Base-by-base conservation (phyloP, 495 filamentous ascomycete species). In the Talaromyces trachyspermus region DNA sequence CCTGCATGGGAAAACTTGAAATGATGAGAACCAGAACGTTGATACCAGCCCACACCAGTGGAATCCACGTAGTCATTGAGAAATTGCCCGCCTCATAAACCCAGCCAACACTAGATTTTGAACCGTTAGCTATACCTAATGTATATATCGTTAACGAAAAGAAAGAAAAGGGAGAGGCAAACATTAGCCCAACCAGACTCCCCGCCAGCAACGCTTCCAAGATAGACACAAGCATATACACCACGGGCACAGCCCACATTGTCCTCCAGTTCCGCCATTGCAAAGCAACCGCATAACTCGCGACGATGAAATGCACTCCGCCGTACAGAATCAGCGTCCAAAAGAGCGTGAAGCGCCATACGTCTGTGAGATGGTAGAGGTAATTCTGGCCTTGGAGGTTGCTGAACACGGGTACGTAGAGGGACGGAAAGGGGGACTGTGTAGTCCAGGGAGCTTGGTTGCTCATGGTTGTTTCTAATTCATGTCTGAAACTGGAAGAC, bases 1-100 rank as follows among this genome's bases (percentile, higher is more conserved):
- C 91, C 56, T 94, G 89, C 49, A 95, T 90, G 8, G 89, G 86
- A 63, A 95, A 98, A 11, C 90, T 95, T 3, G 90, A 92, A 33
- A 97, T 63, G 43, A 96, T 85, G 33, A 98, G 62, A n/a, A 95
- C 78, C 45, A 96, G 62, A 2, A 94, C 80, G 57, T 90, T 95
- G 60, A 95, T 84, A 53, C 86, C 72, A n/a, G 83, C 85, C 92
- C 92, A 98, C 42, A 94, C 75, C 57, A 95, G 88, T 11, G 92
- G 92, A 32, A 95, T 84, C 92, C 94, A 98, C 2, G 92, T 96
- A 43, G 89, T 94, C 91, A 97, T 95, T 51, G 79, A 68, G 58
- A 95, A 95, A 63, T 82, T 86, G 24, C 89, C 92, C 12, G 88
- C 79, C 52, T 85, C 79, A 57, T 97, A 98, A 36, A 92, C 80